Base-by-base conservation (phyloP, 345 rosid species). In the Citrus glauca region DNA sequence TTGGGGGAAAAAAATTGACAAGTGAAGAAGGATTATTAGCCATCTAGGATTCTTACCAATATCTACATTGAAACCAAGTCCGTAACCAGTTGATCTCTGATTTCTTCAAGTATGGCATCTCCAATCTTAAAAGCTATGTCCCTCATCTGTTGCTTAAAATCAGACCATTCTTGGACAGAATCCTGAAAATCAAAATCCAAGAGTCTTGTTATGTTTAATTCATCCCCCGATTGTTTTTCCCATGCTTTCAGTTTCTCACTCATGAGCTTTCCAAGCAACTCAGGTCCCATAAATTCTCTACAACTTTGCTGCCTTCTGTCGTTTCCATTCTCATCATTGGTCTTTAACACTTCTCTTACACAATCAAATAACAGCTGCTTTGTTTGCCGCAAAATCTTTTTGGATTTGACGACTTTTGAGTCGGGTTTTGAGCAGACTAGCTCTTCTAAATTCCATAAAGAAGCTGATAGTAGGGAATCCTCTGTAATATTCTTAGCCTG, bases 331-430 rank as follows among this genome's bases (percentile, higher is more conserved):
- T 53, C n/a, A 53, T 53, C 22, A 53, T 76, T 84, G 42, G 65
- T 82, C 59, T 83, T 81, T 16, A 88, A 75, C 25, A 77, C 75
- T 76, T 89, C 92, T 65, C 84, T 84, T 28, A 84, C 84, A 32
- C 85, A 89, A 48, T 89, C 91, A 45, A 86, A 84, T 60, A 89
- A 75, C 33, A 89, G 90, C 73, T 80, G 92, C 75, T 66, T 82
- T 55, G 85, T 83, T 69, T 85, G 90, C 74, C 83, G 85, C 78
- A 87, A 13, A 50, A 66, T 64, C 76, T 53, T 82, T 37, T 80
- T 86, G 28, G 88, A 81, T 79, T 72, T 83, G 28, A 74, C 61
- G 73, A 63, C 50, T 25, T 66, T 68, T 10, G 68, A 9, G n/a
- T 67, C 63, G 45, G 70, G 16, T 40, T 80, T 64, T n/a, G 71